Base-by-base conservation (phyloP, 176 grass and related monocot genomes). In the Secale cereale region DNA sequence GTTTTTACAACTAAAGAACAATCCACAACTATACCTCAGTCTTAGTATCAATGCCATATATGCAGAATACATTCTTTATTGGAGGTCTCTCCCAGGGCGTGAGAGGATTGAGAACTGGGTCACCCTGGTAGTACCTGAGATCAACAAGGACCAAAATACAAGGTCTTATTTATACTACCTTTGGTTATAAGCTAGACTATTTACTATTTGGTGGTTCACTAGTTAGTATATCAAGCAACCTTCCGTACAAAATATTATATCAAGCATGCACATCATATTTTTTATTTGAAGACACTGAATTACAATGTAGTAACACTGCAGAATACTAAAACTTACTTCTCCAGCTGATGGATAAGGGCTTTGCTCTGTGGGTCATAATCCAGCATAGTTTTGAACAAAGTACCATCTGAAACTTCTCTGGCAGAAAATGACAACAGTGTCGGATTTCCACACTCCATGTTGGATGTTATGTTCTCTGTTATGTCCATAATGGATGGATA, bases 11-110 rank as follows among this genome's bases (percentile, higher is more conserved):
- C 25, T 77, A 83, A 78, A 82, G 11, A 70, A 75, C 20, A 74
- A 56, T 72, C 20, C 12, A 17, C 27, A 59, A 11, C 65, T 43
- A 59, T 90, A 98, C 95, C 96, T 98, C 93, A 50, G 96, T 95
- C 78, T 92, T 98, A 48, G 80, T 92, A 90, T 95, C 91, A 92
- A 94, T 84, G 68, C 96, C 96, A 22, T 98, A 98, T 76, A 98
- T 95, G 85, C 96, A 98, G 83, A 94, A 98, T 79, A 98, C 87
- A 59, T 98, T 98, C 83, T 92, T 98, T 75, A 98, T 80, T 76
- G 96, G 96, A 20, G 96, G 95, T 89, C 93, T 95, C n/a, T 98
- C 96, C 96, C 96, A 95, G 35, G 96, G 89, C 10, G 96, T 94
- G 17, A 95, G 91, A 90, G 96, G 93, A 81, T 98, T 95, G 57